Evolutionary conservation across 2,329 filamentous ascomycete genomes (phyloP), one percentile per base, ranked within the genome.

Genomic region (Cercospora zeina): DNA sequence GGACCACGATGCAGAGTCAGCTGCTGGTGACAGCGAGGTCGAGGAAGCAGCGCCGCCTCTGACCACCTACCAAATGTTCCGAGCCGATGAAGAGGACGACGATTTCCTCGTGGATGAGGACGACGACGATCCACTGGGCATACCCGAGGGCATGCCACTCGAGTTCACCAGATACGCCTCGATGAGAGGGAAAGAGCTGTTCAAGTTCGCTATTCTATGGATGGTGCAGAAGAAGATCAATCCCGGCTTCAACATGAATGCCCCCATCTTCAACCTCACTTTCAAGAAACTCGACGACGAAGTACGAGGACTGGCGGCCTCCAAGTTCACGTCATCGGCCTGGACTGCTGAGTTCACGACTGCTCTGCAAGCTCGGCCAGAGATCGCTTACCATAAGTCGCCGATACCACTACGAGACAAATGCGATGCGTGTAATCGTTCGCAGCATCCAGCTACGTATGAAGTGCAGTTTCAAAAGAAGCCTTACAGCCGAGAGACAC

Each of bases 201-300:
- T 93, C 77, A 84, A 83, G 53, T 86, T 87, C 68, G 88, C 85
- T 0, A 80, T 93, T 1, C 89, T 91, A 72, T 93, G 89, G 89
- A 88, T 93, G 76, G 87, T 93, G 2, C 89, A 91, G 70, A 89
- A 89, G 71, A 87, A 88, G 68, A 81, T 95, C 55, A 88, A 92
- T 67, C 89, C 89, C 0, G 85, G 80, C 0, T 93, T 92, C 69
- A 77, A 83, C 10, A 81, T 82, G 16, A 77, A 83, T 4, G 85
- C 90, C 63, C 79, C 83, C 7, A 77, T 91, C 11, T 95, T 91
- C 73, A 70, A 77, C 11, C 79, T 89, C 27, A 86, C 89, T 0
- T 92, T 91, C 78, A 77, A 78, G 54, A 91, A 90, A 70, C 79
- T 93, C 0, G 84, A 90, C 66, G 85, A 89, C 66, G 88, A 92